Evolutionary conservation across 108 stramenopile species (phyloP).

Genomic region (Fistulifera pelliculosa): DNA sequence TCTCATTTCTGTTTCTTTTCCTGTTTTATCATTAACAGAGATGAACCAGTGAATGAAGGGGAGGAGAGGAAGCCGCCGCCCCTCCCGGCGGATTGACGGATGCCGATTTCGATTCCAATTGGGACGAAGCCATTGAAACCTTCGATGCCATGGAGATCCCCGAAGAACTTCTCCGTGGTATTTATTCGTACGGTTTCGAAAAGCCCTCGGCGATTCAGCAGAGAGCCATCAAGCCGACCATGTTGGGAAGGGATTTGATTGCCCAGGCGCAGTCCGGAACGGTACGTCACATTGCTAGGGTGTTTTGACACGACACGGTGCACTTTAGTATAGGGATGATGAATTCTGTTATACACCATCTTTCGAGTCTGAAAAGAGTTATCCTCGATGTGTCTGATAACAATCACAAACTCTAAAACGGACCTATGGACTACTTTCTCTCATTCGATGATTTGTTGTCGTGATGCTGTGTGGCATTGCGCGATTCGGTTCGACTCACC

Average conservation of each 20-base stretch:
- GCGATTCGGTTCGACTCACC: constrained; percentile 3
- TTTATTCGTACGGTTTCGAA: constrained; percentile 99
- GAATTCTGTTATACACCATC: constrained; percentile 85
- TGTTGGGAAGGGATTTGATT: constrained; percentile 94
- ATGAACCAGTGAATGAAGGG: background rate
- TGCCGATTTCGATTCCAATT: constrained; percentile 87
- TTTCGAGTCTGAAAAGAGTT: constrained; percentile 98
- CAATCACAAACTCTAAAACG: constrained; percentile 65
- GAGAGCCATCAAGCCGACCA: constrained; percentile 96
- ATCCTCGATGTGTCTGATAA: constrained; percentile 86
- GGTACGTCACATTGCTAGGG: constrained; percentile 37
- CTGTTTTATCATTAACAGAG: background rate
- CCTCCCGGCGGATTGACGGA: constrained; percentile 66
- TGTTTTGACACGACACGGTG: background rate
- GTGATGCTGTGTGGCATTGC: background rate
- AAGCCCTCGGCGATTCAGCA: constrained; percentile 99
- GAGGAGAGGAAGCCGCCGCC: background rate
- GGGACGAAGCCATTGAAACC: constrained; percentile 87
- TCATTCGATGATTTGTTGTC: background rate
- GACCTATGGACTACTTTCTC: constrained; percentile 35
- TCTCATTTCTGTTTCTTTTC: too few species aligned
- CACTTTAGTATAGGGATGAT: constrained; percentile 40
- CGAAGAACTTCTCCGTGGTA: constrained; percentile 95
- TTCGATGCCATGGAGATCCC: constrained; percentile 98
- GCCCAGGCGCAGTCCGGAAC: constrained; percentile 99